Evolutionary conservation across 2,329 filamentous ascomycete genomes (phyloP), one percentile per base, ranked within the genome.

Genomic region (Plenodomus biglobosus): DNA sequence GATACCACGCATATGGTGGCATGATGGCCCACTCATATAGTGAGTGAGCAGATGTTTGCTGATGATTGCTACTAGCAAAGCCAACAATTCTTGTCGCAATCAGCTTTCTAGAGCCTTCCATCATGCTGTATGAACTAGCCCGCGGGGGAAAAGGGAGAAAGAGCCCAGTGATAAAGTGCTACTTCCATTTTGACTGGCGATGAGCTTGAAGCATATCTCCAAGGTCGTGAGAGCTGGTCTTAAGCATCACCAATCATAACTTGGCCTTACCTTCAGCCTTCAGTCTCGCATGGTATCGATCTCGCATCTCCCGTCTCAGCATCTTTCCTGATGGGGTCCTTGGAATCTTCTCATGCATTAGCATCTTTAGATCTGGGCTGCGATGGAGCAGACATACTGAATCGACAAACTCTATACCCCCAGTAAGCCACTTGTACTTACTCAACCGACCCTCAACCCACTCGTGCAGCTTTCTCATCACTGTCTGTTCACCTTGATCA

Each of bases 341-440:
- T 2, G 62, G 63, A 40, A 66, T 65, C 64, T 66, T 22, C 19
- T 5, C 3, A 21, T 15, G 15, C 11, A 11, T 42, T 10, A 52
- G 43, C 32, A 45, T 44, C 20, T 15, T 15, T n/a, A 30, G 13
- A 34, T 19, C 19, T 11, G 10, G 1, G 6, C 15, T 24, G 10
- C n/a, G 20, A 21, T n/a, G 2, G n/a, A 4, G 2, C 15, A 11
- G 8, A 58, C 64, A 27, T 43, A 67, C 63, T 44, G 55, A 59
- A 34, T 66, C 61, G 6, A 67, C 65, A 11, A 55, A 47, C 42
- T 68, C 64, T 34, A 68, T 47, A 17, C 64, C 64, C 7, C 65
- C 64, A 21, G 60, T 66, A 11, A 68, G 36, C 64, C 63, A 66
- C 46, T 68, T 68, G 16, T 67, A 58, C 42, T 50, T 54, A 32